Base-by-base conservation (phyloP, 139 green algal species). In the Volvox africanus region DNA sequence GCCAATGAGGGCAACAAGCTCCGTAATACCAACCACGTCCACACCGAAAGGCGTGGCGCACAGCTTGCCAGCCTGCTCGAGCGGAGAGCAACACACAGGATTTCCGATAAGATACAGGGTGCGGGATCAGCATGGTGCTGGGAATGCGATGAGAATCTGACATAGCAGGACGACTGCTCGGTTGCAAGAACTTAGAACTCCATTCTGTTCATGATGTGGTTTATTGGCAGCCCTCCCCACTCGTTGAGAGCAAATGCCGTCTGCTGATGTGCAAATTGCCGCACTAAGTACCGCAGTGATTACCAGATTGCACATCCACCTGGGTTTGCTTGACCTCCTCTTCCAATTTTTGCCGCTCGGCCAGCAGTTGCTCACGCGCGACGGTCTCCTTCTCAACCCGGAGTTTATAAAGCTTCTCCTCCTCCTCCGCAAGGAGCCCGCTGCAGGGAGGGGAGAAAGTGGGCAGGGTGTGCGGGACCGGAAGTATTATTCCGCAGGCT, bases 11-110 rank as follows among this genome's bases (percentile, higher is more conserved):
- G 96, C 97, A 2, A 99, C 83, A 1, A 96, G 83, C 94, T 99
- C 97, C 1, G 96, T 99, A 94, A 99, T 99, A 80, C 98, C 98
- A 16, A 99, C 98, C 18, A 99, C 96, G 82, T 99, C 98, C 1
- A 99, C 93, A 73, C 98, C 98, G 95, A 98, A 99, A 0, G 98
- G 98, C 20, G 98, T 99, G 30, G 97, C 97, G 88, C 98, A 99
- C 84, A 99, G 95, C 93, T 97, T 97, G 92, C 96, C 96, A 62
- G 75, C 84, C 95, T 93, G 86, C 26, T 37, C 9, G 44, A 55
- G n/a, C 9, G 44, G 44, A 55, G 44, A 55, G 44, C 44, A 55
- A 5, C 44, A 55, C 44, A 55, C 5, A 55, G 44, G 9, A 55
- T 14, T 5, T 55, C 44, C 44, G 44, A 55, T 55, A 55, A 55